A percentile compares a stretch with the other conserved stretches of the same genome.
Conservation (phyloP, 768 basidiomycete genomes). For the Lactarius hatsudake region DNA sequence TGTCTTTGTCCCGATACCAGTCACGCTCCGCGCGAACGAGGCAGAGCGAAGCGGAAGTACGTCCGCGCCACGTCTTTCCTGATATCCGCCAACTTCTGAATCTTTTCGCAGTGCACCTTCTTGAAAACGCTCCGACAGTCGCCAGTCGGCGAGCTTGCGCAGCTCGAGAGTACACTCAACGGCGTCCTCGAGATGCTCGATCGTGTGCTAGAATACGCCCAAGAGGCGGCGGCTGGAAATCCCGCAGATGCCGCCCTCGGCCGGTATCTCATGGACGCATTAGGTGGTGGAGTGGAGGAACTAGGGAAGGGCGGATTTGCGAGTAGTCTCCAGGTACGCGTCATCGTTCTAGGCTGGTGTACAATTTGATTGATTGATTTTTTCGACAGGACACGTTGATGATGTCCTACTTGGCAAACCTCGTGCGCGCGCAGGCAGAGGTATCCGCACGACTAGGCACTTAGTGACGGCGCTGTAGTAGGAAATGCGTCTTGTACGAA, state of each 20-base stretch:
- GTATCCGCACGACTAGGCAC: conserved; percentile 83
- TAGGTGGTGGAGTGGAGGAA: conserved; percentile 66
- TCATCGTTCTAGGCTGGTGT: neutral
- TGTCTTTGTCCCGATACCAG: conserved; percentile 91
- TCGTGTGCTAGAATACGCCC: conserved; percentile 82
- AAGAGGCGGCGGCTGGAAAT: conserved; percentile 70
- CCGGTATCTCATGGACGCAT: conserved; percentile 85
- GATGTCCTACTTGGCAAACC: conserved; percentile 91
- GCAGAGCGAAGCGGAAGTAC: conserved; percentile 82
- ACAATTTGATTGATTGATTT: conserved; percentile 22
- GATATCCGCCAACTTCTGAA: conserved; percentile 5
- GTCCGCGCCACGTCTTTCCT: conserved; percentile 34
- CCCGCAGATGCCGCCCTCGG: conserved; percentile 84
- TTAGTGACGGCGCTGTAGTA: conserved; percentile 54
- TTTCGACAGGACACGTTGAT: conserved; percentile 77
- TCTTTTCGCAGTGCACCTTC: conserved; percentile 63
- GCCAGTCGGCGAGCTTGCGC: conserved; percentile 62
- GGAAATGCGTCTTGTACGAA: conserved; percentile 22
- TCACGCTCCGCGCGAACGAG: conserved; percentile 77
- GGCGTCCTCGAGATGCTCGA: conserved; percentile 77
- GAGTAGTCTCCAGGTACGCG: conserved; percentile 64
- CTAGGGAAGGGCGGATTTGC: conserved; percentile 75
- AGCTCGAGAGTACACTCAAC: conserved; percentile 70
- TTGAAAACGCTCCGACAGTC: conserved; percentile 46
- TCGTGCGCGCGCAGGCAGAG: conserved; percentile 91